Base-by-base conservation (phyloP, 208 protist species). In the Angomonas deanei region DNA sequence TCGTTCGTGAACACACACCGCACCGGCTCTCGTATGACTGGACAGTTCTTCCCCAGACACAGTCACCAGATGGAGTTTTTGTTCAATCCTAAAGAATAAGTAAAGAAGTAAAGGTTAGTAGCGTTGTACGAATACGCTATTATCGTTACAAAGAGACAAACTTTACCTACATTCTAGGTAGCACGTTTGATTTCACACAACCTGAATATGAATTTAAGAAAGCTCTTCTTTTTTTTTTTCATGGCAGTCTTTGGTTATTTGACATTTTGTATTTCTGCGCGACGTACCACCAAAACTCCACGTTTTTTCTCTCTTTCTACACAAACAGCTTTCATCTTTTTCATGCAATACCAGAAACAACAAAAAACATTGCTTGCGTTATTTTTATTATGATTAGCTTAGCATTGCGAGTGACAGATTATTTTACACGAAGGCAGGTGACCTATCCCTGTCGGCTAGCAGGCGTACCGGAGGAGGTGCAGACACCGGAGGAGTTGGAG, bases 1-100 rank as follows among this genome's bases (percentile, higher is more conserved):
- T 92, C 89, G 13, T 96, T 86, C 64, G 89, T 96, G 23, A 93
- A 93, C 70, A 91, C 84, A 24, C 84, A 96, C 60, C 89, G 89
- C 72, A 92, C 84, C 6, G 84, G 84, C 46, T 96, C 89, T 34
- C 76, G 89, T 28, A 33, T 92, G 61, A 79, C 86, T 1, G 89
- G 89, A 11, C 74, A 84, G 36, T 93, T 93, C 65, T 96, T 96
- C 39, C 89, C 89, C 17, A 81, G 89, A 11, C 86, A 96, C 66
- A 64, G 66, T 17, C 80, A 89, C 54, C 89, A 96, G 66, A 91
- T 92, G 83, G 84, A 92, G 68, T 93, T 92, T 66, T 58, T 93
- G 48, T 91, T 92, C 59, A 84, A 93, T 59, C 84, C 86, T 0
- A 82, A 93, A 11, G 77, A 85, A 56, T 96, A 89, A 55, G 19